These are phyloP conservation scores for Manihot esculenta DNA, from an alignment of 441 rosid species.

Conservation along the genomic window DNA sequence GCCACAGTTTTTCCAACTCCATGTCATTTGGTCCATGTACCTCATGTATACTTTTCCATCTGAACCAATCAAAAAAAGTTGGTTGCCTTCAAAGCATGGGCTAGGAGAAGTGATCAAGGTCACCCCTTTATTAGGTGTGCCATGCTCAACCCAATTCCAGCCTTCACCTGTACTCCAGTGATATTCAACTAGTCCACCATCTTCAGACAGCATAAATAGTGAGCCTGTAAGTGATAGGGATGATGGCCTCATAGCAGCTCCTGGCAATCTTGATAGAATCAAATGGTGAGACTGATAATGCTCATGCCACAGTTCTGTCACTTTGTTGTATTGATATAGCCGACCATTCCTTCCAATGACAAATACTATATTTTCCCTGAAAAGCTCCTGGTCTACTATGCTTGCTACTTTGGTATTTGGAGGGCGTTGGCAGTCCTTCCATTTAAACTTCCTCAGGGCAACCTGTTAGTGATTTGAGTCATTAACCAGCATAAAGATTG, in stretches of 20 bases:
- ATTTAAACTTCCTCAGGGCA: conserved; percentile 53
- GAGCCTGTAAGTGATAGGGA: conserved; percentile 51
- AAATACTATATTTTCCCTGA: conserved; percentile 56
- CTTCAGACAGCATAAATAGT: conserved; percentile 60
- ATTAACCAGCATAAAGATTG: not conserved
- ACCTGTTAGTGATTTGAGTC: conserved; percentile 39
- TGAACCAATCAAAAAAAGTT: conserved; percentile 56
- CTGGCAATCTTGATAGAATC: conserved; percentile 47
- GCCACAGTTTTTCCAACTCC: conserved; percentile 66
- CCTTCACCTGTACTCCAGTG: conserved; percentile 62
- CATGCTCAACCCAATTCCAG: conserved; percentile 76
- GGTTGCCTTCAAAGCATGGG: conserved; percentile 54
- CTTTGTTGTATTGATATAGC: conserved; percentile 64
- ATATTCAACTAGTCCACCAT: conserved; percentile 65
- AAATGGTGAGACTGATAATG: conserved; percentile 68
- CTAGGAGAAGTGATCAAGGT: conserved; percentile 54
- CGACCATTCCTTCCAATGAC: conserved; percentile 50
- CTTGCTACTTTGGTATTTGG: conserved; percentile 50
- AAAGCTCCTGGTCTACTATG: conserved; percentile 63
- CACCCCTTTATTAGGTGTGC: conserved; percentile 55
- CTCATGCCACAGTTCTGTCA: conserved; percentile 65
- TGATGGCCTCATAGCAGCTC: conserved; percentile 52
- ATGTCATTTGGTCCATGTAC: conserved; percentile 47
- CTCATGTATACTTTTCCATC: conserved; percentile 64
- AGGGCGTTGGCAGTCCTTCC: conserved; percentile 68